A percentile compares a stretch with the other conserved stretches of the same genome.
phyloP scores from a whole-genome alignment of 176 grass and related monocot species.

The Ananas comosus region DNA sequence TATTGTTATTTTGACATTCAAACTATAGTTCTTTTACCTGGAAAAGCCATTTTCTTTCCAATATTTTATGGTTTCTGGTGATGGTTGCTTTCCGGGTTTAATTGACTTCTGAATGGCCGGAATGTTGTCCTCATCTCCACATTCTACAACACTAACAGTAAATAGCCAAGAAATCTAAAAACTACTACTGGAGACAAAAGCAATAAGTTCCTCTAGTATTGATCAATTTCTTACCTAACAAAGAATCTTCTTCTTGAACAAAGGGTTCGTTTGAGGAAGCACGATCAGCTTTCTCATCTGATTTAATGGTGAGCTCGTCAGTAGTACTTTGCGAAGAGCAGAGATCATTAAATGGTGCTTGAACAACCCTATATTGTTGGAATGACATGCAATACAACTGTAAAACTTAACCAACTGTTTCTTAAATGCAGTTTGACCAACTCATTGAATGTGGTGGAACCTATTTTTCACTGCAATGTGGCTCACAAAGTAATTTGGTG shows the following conservation, averaged over 20 bases:
- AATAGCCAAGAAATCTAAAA: background rate
- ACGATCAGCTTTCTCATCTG: slow-evolving; percentile 1
- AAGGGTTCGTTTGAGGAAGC: slow-evolving; percentile 32
- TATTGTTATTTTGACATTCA: background rate
- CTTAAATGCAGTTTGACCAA: background rate
- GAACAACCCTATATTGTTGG: slow-evolving; percentile 62
- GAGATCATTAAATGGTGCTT: slow-evolving; percentile 48
- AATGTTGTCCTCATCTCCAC: slow-evolving; percentile 22
- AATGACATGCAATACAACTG: background rate
- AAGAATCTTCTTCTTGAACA: slow-evolving; percentile 34
- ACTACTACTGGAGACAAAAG: background rate
- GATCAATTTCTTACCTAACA: slow-evolving; percentile 31
- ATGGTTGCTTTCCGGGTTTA: slow-evolving; percentile 39
- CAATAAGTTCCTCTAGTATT: background rate
- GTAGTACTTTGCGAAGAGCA: slow-evolving; percentile 33
- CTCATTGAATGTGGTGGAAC: background rate
- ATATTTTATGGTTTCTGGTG: slow-evolving; percentile 53
- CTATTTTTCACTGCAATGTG: no score
- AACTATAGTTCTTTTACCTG: slow-evolving; percentile 32
- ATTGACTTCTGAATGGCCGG: slow-evolving; percentile 31
- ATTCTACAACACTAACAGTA: slow-evolving; percentile 27
- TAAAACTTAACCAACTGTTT: slow-evolving; percentile 12
- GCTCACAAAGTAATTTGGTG: no score
- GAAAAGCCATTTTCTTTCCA: slow-evolving; percentile 91
- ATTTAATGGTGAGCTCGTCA: slow-evolving; percentile 7